These are phyloP conservation scores for Cymbopogon flexuosus DNA, from an alignment of 202 grass and related monocot genomes.

Conservation along the genomic window DNA sequence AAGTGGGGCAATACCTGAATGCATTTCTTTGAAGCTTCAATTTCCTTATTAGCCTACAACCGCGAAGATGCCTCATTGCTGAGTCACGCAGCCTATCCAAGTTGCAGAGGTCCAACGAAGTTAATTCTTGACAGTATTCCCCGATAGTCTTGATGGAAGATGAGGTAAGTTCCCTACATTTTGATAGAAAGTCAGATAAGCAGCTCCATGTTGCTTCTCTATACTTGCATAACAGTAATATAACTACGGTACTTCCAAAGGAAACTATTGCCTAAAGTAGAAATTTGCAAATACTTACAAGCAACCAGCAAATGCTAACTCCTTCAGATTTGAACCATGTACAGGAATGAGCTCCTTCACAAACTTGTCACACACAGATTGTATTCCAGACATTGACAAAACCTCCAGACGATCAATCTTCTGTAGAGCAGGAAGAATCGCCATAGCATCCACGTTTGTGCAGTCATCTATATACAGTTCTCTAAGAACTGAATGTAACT, in stretches of 20 bases:
- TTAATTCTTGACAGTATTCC: conserved; percentile 50
- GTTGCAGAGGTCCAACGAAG: conserved; percentile 68
- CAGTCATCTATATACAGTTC: conserved; percentile 84
- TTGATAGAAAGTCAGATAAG: conserved; percentile 34
- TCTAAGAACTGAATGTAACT: conserved; percentile 44
- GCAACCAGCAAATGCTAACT: conserved; percentile 74
- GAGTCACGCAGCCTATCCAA: conserved; percentile 67
- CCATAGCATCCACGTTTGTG: conserved; percentile 65
- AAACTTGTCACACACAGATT: conserved; percentile 70
- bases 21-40: conserved; percentile 61
- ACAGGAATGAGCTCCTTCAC: conserved; percentile 58
- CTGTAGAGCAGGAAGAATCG: conserved; percentile 66
- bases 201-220: neutral
- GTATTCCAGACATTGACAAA: conserved; percentile 71
- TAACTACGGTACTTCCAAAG: neutral
- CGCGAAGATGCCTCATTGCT: conserved; percentile 58
- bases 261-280: conserved; percentile 10
- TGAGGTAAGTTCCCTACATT: conserved; percentile 71
- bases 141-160: conserved; percentile 71
- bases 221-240: conserved; percentile 14
- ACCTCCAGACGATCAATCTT: conserved; percentile 67
- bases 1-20: conserved; percentile 50
- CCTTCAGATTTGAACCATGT: conserved; percentile 66
- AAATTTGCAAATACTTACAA: conserved; percentile 54
- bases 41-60: conserved; percentile 64